Conservation (phyloP, 2,329 filamentous ascomycete species). For the Chrysosporium queenslandicum region DNA sequence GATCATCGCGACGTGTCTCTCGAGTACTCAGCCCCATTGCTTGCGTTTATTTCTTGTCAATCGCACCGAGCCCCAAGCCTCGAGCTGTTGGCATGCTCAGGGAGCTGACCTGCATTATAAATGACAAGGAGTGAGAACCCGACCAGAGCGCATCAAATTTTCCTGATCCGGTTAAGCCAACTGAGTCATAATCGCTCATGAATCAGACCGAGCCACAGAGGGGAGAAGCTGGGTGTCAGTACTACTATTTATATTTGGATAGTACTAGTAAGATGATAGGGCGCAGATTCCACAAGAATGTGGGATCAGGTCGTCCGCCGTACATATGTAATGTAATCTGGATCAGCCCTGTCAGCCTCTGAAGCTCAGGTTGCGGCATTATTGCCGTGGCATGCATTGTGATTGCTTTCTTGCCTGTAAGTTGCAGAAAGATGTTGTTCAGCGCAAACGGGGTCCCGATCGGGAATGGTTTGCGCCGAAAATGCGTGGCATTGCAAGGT, state of each 20-base stretch:
- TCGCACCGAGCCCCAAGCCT: too few species aligned
- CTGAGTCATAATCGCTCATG: background rate
- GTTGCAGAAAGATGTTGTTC: background rate
- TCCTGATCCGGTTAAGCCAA: background rate
- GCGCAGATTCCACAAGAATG: background rate
- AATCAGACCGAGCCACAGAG: background rate
- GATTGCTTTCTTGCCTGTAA: background rate
- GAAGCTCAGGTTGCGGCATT: background rate
- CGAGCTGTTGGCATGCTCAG: background rate
- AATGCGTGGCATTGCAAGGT: background rate
- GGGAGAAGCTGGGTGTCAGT: background rate
- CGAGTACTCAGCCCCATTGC: background rate
- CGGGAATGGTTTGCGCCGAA: background rate
- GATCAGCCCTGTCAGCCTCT: background rate
- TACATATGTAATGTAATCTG: background rate
- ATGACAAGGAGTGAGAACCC: background rate
- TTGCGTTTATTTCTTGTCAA: too few species aligned
- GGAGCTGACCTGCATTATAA: background rate
- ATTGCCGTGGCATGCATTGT: background rate
- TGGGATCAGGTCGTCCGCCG: background rate
- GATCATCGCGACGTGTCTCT: too few species aligned
- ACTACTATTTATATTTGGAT: background rate
- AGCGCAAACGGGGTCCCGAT: too few species aligned
- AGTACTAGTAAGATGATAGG: background rate
- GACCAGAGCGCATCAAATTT: background rate